Evolutionary conservation across 2,329 filamentous ascomycete species (phyloP), one percentile per base, ranked within the genome.

Genomic region (Curvularia spicifera): DNA sequence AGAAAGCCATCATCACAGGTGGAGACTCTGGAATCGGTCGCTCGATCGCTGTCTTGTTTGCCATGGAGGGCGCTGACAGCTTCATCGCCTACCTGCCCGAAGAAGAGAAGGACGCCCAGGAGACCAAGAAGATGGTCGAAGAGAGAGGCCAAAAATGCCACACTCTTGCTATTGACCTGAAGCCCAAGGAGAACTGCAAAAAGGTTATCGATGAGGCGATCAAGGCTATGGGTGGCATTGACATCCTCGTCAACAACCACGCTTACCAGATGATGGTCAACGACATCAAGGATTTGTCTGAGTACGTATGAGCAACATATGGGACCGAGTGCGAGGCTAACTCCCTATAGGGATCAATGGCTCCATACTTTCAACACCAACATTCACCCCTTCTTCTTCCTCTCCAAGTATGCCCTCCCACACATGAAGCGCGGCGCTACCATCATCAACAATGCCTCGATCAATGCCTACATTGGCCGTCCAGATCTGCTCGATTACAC

Each of bases 401-500:
- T 94, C 35, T 84, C 90, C 59, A 95, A 95, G 76, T 91, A 93
- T 71, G 78, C 84, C 12, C 81, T 95, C 10, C 87, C 87, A 0
- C 89, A 93, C 76, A 90, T 95, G 87, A 85, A 86, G 71, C 75
- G 77, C n/a, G 91, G 91, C 35, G 84, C 86, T 55, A 87, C 86
- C 26, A 92, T 96, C 74, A 92, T 96, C 83, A 95, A 94, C 80
- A 93, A 91, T 73, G 88, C 90, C 44, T 93, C 89, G 31, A 88
- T 95, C 73, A 94, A 94, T 74, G 90, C 88, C 26, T 95, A 94
- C 78, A 85, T 93, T 57, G 91, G 91, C 39, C 89, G 90, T 1
- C 88, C 89, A 0, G 91, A 94, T 68, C 83, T 94, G 1, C 84
- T 95, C 48, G 91, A 95, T 76, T 94, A 95, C 79, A 93, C 90